Conservation (phyloP, 805 yeast species). For the Candida ipomoeae region DNA sequence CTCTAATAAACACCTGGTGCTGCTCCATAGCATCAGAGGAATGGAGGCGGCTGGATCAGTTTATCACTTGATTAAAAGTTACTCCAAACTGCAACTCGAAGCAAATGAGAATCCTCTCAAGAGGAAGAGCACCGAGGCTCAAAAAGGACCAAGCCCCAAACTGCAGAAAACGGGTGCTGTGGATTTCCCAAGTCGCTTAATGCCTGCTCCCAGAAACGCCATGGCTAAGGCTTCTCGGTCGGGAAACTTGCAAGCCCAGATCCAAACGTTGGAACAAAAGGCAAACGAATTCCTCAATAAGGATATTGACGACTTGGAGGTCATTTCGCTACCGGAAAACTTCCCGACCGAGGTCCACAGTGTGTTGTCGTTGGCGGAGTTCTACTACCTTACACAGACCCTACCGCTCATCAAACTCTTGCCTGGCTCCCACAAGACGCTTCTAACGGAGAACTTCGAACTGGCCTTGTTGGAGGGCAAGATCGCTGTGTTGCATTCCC, state of each 20-base stretch:
- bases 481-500: constrained; percentile 79
- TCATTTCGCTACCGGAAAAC: constrained; percentile 39
- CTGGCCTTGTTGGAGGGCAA: constrained; percentile 85
- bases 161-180: constrained; percentile 4
- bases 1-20: constrained; percentile 5
- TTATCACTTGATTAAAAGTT: not conserved
- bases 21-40: constrained; percentile 3
- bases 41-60: constrained; percentile 4
- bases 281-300: constrained; percentile 22
- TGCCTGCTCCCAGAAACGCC: not conserved
- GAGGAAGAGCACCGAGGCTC: not conserved
- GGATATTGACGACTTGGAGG: constrained; percentile 29
- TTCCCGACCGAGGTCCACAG: constrained; percentile 38
- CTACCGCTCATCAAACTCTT: constrained; percentile 76
- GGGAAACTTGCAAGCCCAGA: constrained; percentile 18
- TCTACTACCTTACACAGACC: constrained; percentile 83
- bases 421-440: constrained; percentile 80
- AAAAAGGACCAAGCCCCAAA: not conserved
- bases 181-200: constrained; percentile 11
- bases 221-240: not conserved
- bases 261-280: constrained; percentile 20
- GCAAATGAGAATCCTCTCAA: constrained; percentile 1
- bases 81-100: not conserved
- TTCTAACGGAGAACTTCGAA: constrained; percentile 82
- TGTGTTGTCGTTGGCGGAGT: constrained; percentile 69